Evolutionary conservation across 73 alveolate genomes (phyloP), one percentile per base, ranked within the genome.

Genomic region (Tetrahymena elliotti): DNA sequence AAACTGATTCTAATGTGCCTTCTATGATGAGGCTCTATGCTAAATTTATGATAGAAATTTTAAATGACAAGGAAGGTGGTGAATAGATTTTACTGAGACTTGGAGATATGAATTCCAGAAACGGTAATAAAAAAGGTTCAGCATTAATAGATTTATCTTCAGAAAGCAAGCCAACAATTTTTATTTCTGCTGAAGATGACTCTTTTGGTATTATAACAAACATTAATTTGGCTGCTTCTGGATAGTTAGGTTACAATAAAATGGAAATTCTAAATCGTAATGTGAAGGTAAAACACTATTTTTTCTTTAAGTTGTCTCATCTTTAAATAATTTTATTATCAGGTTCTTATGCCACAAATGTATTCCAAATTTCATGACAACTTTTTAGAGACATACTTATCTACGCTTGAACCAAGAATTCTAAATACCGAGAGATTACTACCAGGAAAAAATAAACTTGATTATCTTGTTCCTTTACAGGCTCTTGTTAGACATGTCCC

Each of bases 161-260:
- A 27, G 96, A 94, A 53, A 84, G 95, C 2, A 94, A 94, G 24
- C 88, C 96, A 6, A 52, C 93, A 16, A 94, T 94, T 47, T 84
- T 94, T 94, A 94, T 94, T 10, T 94, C 96, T 31, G 96, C 96
- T 16, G 96, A 94, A 92, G 96, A 94, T 52, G 94, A 38, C 16
- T 35, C 96, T 0, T 94, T 94, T 88, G 96, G 95, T 33, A 94
- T 94, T 52, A 94, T 94, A 8, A 52, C 93, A 88, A 94, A 93
- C 41, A 37, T 94, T 7, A 94, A 94, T 88, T 84, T 94, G 93
- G 93, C 95, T 8, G 96, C 96, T 34, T 94, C 96, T 11, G 93
- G 93, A 31, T 35, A 84, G 95, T 94, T 94, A 53, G 95, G 96
- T 10, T 94, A 94, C 92, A 84, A 94, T 8, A 94, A 94, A 36